Evolutionary conservation across 768 basidiomycete genomes (phyloP).

Genomic region (Auriculariales sp.): DNA sequence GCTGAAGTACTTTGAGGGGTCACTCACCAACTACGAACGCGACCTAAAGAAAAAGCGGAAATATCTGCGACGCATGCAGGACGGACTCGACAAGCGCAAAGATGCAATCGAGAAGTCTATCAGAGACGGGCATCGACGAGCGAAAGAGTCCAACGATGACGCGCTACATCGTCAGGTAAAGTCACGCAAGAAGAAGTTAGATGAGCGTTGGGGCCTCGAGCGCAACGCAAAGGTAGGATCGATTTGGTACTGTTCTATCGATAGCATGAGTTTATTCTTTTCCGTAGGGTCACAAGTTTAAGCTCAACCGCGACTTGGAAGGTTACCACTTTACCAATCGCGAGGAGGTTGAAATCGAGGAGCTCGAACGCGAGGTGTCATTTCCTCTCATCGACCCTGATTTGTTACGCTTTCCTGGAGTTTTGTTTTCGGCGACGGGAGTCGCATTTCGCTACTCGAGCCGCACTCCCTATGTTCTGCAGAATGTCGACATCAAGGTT

Average conservation of each 20-base stretch:
- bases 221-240: constrained; percentile 20
- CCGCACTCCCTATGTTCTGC: constrained; percentile 14
- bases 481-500: constrained; percentile 23
- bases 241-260: constrained; percentile 7
- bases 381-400: constrained; percentile 21
- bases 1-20: constrained; percentile 43
- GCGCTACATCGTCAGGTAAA: constrained; percentile 39
- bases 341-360: constrained; percentile 25
- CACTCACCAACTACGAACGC: constrained; percentile 34
- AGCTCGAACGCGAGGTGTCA: constrained; percentile 21
- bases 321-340: constrained; percentile 27
- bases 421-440: constrained; percentile 16
- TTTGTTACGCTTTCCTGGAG: constrained; percentile 19
- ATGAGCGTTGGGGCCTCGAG: constrained; percentile 23
- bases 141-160: constrained; percentile 46
- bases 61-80: constrained; percentile 24
- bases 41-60: constrained; percentile 27
- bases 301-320: constrained; percentile 37
- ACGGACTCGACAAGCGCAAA: constrained; percentile 29
- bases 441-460: constrained; percentile 22
- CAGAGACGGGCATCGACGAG: constrained; percentile 30
- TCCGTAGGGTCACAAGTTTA: constrained; percentile 38
- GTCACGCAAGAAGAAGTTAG: constrained; percentile 43
- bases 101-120: constrained; percentile 41
- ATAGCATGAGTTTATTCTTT: constrained; percentile 2